Evolutionary conservation across 148 eudicot species (phyloP).

Genomic region (Salicornia ramosissima): DNA sequence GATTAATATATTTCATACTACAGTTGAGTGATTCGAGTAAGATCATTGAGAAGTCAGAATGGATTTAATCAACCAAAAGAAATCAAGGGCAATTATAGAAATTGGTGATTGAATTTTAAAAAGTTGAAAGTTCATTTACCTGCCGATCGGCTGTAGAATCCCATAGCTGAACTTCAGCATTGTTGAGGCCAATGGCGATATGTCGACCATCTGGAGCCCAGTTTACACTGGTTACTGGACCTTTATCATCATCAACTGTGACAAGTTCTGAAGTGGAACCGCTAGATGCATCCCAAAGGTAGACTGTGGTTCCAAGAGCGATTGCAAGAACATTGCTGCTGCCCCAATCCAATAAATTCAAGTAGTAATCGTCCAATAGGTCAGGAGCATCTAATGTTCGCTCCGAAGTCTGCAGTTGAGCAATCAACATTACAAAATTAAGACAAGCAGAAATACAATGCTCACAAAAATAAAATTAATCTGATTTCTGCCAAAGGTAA

Average conservation of each 20-base stretch:
- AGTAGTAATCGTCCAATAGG: constrained; percentile 77
- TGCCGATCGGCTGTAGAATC: constrained; percentile 68
- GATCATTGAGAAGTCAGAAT: constrained; percentile 6
- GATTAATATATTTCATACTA: no score
- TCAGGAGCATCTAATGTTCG: constrained; percentile 92
- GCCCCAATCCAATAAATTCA: constrained; percentile 92
- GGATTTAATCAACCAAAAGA: not conserved
- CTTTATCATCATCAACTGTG: constrained; percentile 71
- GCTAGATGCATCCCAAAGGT: constrained; percentile 85
- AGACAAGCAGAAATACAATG: not conserved
- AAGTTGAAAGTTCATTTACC: constrained; percentile 31
- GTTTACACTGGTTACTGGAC: constrained; percentile 91
- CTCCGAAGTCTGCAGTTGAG: constrained; percentile 62
- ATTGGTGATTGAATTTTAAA: not conserved
- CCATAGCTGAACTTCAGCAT: constrained; percentile 91
- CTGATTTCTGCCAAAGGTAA: not conserved
- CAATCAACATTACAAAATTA: not conserved
- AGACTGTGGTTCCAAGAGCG: constrained; percentile 85
- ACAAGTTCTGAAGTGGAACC: constrained; percentile 79
- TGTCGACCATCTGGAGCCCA: constrained; percentile 97
- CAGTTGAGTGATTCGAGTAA: no score
- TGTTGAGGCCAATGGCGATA: constrained; percentile 79
- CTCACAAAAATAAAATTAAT: not conserved
- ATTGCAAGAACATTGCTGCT: constrained; percentile 81
- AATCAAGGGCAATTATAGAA: not conserved